Evolutionary conservation across 148 eudicot species (phyloP).

Genomic region (Fagopyrum tataricum): DNA sequence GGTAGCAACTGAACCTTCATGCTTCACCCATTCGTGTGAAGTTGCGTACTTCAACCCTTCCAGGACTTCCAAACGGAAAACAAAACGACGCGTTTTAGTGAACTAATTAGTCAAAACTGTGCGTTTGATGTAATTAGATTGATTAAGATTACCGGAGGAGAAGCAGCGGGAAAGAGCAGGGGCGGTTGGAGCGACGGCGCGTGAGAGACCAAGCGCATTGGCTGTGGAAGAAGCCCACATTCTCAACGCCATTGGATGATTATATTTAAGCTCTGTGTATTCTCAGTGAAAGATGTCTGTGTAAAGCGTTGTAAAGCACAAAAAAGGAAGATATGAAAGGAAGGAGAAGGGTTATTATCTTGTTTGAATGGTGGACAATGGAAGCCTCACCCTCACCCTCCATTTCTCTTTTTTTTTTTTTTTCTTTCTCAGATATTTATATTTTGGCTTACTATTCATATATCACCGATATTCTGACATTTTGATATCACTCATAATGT

Average conservation of each 20-base stretch:
- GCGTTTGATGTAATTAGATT: background rate
- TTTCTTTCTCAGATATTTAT: background rate
- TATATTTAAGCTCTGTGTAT: background rate
- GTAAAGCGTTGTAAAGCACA: background rate
- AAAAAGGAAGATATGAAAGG: background rate
- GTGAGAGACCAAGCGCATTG: conserved; percentile 64
- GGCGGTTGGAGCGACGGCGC: conserved; percentile 30
- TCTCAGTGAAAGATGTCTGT: background rate
- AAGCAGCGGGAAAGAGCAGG: conserved; percentile 83
- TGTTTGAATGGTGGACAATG: conserved; percentile 63
- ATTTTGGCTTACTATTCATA: background rate
- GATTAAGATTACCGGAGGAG: conserved; percentile 52
- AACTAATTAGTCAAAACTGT: background rate
- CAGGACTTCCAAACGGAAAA: conserved; percentile 40
- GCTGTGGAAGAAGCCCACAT: conserved; percentile 96
- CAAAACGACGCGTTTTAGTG: background rate
- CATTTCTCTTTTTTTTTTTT: background rate
- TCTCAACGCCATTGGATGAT: conserved; percentile 63
- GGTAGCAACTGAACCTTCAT: conserved; percentile 86
- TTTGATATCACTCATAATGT: no score
- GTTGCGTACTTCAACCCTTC: conserved; percentile 76
- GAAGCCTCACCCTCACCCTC: conserved; percentile 56
- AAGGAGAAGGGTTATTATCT: conserved; percentile 36
- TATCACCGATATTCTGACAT: no score
- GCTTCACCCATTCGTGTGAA: conserved; percentile 95